Evolutionary conservation across 805 yeast genomes (phyloP), one percentile per base, ranked within the genome.

Genomic region (Zygoascus flipseniorum): DNA sequence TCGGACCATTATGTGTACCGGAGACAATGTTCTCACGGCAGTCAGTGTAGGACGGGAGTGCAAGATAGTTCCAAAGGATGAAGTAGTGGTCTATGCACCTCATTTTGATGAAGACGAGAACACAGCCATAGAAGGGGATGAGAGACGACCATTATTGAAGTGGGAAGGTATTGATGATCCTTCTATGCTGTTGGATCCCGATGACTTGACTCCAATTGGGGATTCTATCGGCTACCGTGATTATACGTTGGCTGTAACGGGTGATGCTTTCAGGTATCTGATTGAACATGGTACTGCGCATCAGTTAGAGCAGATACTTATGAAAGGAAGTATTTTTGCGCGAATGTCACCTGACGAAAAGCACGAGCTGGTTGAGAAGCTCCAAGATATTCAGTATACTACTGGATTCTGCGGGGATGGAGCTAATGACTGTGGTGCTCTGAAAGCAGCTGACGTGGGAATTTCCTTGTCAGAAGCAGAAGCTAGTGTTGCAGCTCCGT

Each of bases 331-430:
- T 46, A 79, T 93, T 3, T 93, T 83, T 72, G 98, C 99, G 0
- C 76, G 99, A 58, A 93, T 93, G 99, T 90, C 98, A 0, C 99
- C 99, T 0, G 99, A 95, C 69, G 99, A 93, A 68, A 93, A 93
- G 65, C 97, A 93, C 67, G 99, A 93, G 69, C 74, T 93, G 48
- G 97, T 93, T 37, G 90, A 86, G 62, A 88, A 85, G 65, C 71
- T 93, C 13, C 96, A 89, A 67, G 76, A 74, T 20, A 65, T 93
- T 19, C 97, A 90, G 63, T 92, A 92, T 65, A 88, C 96, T 0
- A 95, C 89, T 48, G 96, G 97, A 2, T 93, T 93, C 69, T 93
- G 98, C 71, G 99, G 99, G 39, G 99, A 93, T 71, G 99, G 99
- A 59, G 99, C 99, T 5, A 93, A 93, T 69, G 99, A 93, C 66